These are phyloP conservation scores for Micractinium sp. DNA, from an alignment of 139 green algal species.

Conservation along the genomic window DNA sequence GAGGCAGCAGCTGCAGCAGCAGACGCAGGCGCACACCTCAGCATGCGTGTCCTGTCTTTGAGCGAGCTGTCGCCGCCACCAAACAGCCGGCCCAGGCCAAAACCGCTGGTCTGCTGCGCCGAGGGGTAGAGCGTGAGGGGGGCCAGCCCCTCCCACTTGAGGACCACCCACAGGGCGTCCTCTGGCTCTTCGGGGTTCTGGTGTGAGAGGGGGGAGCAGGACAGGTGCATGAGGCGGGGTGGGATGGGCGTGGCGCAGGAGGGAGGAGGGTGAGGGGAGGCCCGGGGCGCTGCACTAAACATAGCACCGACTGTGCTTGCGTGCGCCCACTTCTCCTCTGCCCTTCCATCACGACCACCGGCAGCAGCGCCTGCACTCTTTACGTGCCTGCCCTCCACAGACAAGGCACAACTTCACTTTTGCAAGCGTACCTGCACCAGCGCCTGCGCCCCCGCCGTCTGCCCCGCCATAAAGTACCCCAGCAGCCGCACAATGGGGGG, in stretches of 20 bases:
- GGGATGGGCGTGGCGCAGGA: neutral
- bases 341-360: too few species aligned
- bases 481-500: slow-evolving; percentile 73
- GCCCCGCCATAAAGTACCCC: slow-evolving; percentile 69
- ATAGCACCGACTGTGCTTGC: too few species aligned
- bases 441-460: slow-evolving; percentile 42
- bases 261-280: neutral
- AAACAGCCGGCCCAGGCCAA: slow-evolving; percentile 45
- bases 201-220: neutral
- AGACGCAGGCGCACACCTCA: slow-evolving; percentile 31
- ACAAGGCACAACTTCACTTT: neutral
- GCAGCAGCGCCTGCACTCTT: neutral
- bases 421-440: neutral
- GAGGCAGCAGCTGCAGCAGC: too few species aligned
- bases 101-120: slow-evolving; percentile 46
- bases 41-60: slow-evolving; percentile 45
- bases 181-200: neutral
- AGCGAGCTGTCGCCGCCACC: slow-evolving; percentile 30
- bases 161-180: slow-evolving; percentile 78
- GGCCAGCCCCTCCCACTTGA: slow-evolving; percentile 71
- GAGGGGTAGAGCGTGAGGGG: slow-evolving; percentile 69
- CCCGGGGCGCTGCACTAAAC: too few species aligned
- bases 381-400: neutral
- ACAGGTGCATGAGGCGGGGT: neutral
- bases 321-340: neutral